Evolutionary conservation across 257 asterid species (phyloP), one percentile per base, ranked within the genome.

Genomic region (Craterostigma plantagineum): DNA sequence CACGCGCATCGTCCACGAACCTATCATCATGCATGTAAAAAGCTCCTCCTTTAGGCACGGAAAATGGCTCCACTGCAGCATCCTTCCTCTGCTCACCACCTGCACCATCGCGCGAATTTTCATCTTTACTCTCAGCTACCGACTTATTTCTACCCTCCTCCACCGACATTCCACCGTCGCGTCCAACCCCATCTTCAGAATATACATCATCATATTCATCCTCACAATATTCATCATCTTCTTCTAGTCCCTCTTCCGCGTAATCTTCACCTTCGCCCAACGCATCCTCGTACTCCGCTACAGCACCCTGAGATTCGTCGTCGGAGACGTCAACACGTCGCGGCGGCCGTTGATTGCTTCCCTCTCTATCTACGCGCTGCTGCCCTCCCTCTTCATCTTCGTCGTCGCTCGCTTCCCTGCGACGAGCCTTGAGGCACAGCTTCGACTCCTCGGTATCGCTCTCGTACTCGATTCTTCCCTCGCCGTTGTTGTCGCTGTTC

Each of bases 1-100:
- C 72, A 39, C 77, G 80, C 0, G 78, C 73, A 69, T 61, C 73
- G 67, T 80, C 93, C 53, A 80, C 71, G 58, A 91, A 91, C 53
- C 99, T 69, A 54, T 91, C 99, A 68, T 91, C 96, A 14, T 91
- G 99, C 99, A 91, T 91, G 56, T 90, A 90, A 59, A 90, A 90
- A 5, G 99, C 91, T 52, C 99, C 99, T 0, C 92, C 99, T 7
- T 94, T 90, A 1, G 99, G 99, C 66, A 91, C 99, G 33, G 99
- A 72, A 66, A 50, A 91, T 5, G 96, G 96, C 63, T 84, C 92
- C 33, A 65, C 51, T 61, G 63, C 83, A 65, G 83, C 84, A 63
- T 66, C 84, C 65, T 71, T 93, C 53, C 45, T 81, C 52, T 46
- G 77, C 34, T 11, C 66, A 53, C 63, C 81, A 23, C 30, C 30